Evolutionary conservation across 2,329 filamentous ascomycete genomes (phyloP).

Genomic region (Xylariomycetidae sp.): DNA sequence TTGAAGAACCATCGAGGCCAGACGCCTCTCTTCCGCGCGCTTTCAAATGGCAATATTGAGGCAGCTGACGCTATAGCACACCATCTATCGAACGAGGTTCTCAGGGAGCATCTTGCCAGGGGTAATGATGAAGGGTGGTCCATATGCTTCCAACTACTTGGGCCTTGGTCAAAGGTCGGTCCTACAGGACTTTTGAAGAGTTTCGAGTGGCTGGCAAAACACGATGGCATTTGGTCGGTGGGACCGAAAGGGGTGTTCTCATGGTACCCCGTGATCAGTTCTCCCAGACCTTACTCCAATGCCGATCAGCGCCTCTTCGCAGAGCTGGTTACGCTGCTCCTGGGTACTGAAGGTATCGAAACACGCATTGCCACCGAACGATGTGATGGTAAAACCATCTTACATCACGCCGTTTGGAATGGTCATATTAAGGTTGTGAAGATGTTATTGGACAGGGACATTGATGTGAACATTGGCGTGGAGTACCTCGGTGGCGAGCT

Average conservation of each 20-base stretch:
- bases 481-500: constrained; percentile 1
- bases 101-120: too few relatives aligned
- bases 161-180: too few relatives aligned
- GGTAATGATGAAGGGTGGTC: too few relatives aligned
- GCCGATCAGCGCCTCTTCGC: constrained; percentile 1
- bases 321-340: background rate
- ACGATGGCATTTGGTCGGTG: background rate
- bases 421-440: constrained; percentile 3
- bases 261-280: constrained; percentile 1
- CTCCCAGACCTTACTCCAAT: constrained; percentile 2
- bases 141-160: too few relatives aligned
- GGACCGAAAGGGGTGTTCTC: constrained; percentile 1
- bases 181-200: background rate
- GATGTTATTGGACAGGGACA: constrained; percentile 1
- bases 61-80: constrained; percentile 2
- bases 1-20: background rate
- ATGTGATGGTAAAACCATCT: constrained; percentile 1
- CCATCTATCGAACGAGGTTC: background rate
- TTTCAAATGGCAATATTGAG: background rate
- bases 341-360: background rate
- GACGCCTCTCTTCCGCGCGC: constrained; percentile 1
- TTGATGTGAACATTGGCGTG: constrained; percentile 2
- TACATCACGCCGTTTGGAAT: constrained; percentile 1
- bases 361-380: background rate
- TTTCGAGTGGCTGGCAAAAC: constrained; percentile 2